These are phyloP conservation scores for Rhizopogon salebrosus DNA, from an alignment of 768 basidiomycete species.

Conservation along the genomic window DNA sequence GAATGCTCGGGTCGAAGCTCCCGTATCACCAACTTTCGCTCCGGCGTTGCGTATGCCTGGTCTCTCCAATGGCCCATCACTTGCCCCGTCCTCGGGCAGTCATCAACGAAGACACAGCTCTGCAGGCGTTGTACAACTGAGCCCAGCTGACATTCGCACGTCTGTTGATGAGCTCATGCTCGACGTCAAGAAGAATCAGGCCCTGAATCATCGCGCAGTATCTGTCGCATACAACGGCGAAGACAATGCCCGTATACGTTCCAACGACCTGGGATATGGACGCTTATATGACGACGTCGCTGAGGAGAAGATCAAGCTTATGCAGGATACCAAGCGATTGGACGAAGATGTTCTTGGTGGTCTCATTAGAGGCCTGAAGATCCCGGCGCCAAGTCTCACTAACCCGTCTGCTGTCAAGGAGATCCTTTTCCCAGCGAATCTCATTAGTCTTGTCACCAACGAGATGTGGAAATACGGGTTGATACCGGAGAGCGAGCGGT, in stretches of 20 bases:
- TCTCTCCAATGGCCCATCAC: conserved; percentile 40
- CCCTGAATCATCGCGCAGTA: conserved; percentile 74
- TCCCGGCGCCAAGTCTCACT: conserved; percentile 83
- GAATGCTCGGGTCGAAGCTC: conserved; percentile 62
- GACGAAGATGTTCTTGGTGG: conserved; percentile 94
- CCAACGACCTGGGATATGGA: conserved; percentile 66
- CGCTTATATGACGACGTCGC: conserved; percentile 80
- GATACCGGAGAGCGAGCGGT: conserved; percentile 93
- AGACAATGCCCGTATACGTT: conserved; percentile 63
- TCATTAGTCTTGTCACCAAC: conserved; percentile 96
- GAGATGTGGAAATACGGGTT: conserved; percentile 99
- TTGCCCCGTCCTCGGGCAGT: conserved; percentile 33
- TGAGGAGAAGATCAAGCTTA: conserved; percentile 90
- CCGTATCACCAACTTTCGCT: conserved; percentile 81
- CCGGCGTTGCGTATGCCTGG: conserved; percentile 59
- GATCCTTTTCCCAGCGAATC: conserved; percentile 96
- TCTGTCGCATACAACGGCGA: conserved; percentile 86
- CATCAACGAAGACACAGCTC: conserved; percentile 84
- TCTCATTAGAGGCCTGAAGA: conserved; percentile 86
- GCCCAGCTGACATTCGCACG: conserved; percentile 58
- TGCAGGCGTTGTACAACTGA: conserved; percentile 67
- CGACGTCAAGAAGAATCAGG: conserved; percentile 65
- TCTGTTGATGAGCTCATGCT: conserved; percentile 77
- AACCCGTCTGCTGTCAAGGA: conserved; percentile 95
- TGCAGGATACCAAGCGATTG: conserved; percentile 84